Evolutionary conservation across 371 early-diverging fungal species (phyloP).

Genomic region (Synchytrium microbalum): DNA sequence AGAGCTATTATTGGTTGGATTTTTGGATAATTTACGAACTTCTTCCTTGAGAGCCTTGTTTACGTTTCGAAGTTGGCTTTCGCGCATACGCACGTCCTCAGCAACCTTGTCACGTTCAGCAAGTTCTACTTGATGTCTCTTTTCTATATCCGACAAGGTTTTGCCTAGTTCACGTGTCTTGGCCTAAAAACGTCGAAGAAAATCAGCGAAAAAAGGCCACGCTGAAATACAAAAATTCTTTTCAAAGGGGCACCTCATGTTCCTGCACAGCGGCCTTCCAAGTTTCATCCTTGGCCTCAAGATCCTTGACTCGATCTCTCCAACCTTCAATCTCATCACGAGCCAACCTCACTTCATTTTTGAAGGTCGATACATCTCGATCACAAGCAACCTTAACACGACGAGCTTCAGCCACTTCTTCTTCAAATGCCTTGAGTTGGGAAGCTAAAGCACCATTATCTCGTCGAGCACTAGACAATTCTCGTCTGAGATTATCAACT

Average conservation of each 20-base stretch:
- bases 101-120: constrained; percentile 9
- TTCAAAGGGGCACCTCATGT: not conserved
- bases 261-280: not conserved
- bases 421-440: constrained; percentile 1
- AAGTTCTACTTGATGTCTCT: not conserved
- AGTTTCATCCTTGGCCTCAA: not conserved
- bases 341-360: not conserved
- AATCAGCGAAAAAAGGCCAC: too few relatives aligned
- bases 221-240: too few relatives aligned
- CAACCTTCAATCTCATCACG: not conserved
- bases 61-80: constrained; percentile 32
- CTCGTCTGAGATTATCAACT: not conserved
- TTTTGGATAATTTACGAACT: constrained; percentile 32
- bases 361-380: not conserved
- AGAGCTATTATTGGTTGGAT: not conserved
- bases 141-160: not conserved
- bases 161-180: not conserved
- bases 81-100: constrained; percentile 18
- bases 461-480: not conserved
- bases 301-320: not conserved
- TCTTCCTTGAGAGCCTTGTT: constrained; percentile 45
- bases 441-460: not conserved
- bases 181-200: not conserved
- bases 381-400: not conserved
- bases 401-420: not conserved